Conservation (phyloP, 2,329 filamentous ascomycete genomes). For the Helotiales sp. region DNA sequence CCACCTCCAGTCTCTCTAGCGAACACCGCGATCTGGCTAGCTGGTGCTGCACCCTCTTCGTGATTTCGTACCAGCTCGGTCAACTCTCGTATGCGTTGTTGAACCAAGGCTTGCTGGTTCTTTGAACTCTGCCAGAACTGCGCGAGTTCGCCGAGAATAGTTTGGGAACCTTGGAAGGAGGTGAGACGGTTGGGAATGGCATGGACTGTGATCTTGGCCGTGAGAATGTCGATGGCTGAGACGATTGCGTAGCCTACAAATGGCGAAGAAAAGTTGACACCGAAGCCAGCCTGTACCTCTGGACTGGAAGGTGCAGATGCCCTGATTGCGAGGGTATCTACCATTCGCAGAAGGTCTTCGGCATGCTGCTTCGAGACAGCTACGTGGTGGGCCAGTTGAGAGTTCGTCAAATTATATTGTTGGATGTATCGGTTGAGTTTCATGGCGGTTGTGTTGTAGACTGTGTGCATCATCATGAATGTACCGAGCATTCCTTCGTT, state of each 20-base stretch:
- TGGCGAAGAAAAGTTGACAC: slow-evolving; percentile 59
- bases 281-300: too few species aligned
- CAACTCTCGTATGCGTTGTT: slow-evolving; percentile 35
- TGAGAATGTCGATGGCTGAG: slow-evolving; percentile 69
- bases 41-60: slow-evolving; percentile 14
- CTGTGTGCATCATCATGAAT: slow-evolving; percentile 67
- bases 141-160: slow-evolving; percentile 60
- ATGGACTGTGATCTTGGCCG: slow-evolving; percentile 59
- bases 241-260: slow-evolving; percentile 66
- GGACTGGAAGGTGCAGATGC: slow-evolving; percentile 15
- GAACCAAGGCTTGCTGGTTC: slow-evolving; percentile 47
- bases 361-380: slow-evolving; percentile 58
- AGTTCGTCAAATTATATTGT: slow-evolving; percentile 48
- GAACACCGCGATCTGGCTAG: slow-evolving; percentile 17
- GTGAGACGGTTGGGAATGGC: slow-evolving; percentile 58
- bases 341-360: slow-evolving; percentile 55
- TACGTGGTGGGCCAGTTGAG: slow-evolving; percentile 52
- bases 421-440: slow-evolving; percentile 67
- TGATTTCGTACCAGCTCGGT: slow-evolving; percentile 22
- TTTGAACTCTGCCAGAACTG: slow-evolving; percentile 64
- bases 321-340: slow-evolving; percentile 48
- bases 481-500: slow-evolving; percentile 59
- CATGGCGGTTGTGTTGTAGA: slow-evolving; percentile 69
- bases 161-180: slow-evolving; percentile 57
- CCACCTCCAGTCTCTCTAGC: slow-evolving; percentile 23